Evolutionary conservation across 345 rosid species (phyloP).

Genomic region (Gossypium longicalyx): DNA sequence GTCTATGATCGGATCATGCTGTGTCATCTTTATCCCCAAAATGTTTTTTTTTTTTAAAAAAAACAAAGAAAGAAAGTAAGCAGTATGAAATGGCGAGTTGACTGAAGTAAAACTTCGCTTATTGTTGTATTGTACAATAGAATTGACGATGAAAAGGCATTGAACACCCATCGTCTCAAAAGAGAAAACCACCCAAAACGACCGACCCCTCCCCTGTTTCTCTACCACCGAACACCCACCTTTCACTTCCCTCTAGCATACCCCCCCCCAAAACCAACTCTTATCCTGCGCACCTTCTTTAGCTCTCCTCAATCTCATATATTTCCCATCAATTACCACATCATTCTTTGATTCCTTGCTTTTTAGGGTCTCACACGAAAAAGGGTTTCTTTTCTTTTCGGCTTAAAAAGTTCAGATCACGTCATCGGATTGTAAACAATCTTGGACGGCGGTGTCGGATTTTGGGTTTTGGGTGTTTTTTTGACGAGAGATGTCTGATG

Average conservation of each 20-base stretch:
- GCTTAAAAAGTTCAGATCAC: background rate
- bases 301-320: conserved; percentile 4
- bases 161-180: conserved; percentile 16
- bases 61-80: too few relatives aligned
- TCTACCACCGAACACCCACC: conserved; percentile 56
- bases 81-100: too few relatives aligned
- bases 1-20: too few relatives aligned
- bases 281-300: conserved; percentile 27
- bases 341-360: conserved; percentile 3
- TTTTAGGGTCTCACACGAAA: background rate
- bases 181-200: background rate
- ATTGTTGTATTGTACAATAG: too few relatives aligned
- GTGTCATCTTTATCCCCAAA: too few relatives aligned
- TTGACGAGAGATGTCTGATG: conserved; percentile 78
- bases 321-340: conserved; percentile 8
- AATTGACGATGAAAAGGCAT: background rate
- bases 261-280: background rate
- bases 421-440: background rate
- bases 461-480: conserved; percentile 21
- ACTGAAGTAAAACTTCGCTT: too few relatives aligned
- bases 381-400: background rate
- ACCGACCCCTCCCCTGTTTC: conserved; percentile 35
- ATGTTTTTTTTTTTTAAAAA: too few relatives aligned
- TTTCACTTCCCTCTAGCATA: conserved; percentile 21
- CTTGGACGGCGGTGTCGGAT: conserved; percentile 16